Conservation (phyloP, 768 basidiomycete species). For the Boletus tomentosulus region DNA sequence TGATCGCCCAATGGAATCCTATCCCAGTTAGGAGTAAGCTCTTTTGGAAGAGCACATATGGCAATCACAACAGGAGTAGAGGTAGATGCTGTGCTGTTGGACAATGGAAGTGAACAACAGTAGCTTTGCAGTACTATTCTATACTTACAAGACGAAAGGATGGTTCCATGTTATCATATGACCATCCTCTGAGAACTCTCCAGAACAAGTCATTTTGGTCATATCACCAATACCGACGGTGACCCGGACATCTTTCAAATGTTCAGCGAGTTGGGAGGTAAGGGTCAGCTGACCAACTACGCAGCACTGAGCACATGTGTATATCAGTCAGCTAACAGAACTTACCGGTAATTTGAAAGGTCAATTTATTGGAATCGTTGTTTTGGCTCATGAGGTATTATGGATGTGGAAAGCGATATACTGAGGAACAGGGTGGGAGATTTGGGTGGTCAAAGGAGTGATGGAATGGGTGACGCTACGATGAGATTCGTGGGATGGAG, state of each 20-base stretch:
- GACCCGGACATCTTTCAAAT: neutral
- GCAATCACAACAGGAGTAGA: neutral
- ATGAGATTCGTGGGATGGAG: too few relatives aligned
- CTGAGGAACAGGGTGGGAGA: too few relatives aligned
- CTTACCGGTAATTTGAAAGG: neutral
- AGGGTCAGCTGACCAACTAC: neutral
- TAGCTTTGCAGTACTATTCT: too few relatives aligned
- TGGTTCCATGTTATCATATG: neutral
- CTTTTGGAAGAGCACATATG: neutral
- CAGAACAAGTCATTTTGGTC: neutral
- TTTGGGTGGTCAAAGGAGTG: too few relatives aligned
- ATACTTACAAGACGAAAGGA: neutral
- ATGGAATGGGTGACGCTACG: too few relatives aligned
- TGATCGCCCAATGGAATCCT: neutral
- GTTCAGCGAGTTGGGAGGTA: neutral
- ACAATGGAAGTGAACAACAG: neutral
- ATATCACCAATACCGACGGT: neutral
- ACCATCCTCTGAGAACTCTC: neutral
- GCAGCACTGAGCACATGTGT: neutral
- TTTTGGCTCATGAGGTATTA: neutral
- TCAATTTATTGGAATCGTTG: neutral
- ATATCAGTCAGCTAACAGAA: neutral
- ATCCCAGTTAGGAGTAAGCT: neutral
- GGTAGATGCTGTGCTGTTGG: neutral
- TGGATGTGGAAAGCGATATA: neutral